Evolutionary conservation across 2,329 filamentous ascomycete genomes (phyloP).

Genomic region (Apiospora phragmitis): DNA sequence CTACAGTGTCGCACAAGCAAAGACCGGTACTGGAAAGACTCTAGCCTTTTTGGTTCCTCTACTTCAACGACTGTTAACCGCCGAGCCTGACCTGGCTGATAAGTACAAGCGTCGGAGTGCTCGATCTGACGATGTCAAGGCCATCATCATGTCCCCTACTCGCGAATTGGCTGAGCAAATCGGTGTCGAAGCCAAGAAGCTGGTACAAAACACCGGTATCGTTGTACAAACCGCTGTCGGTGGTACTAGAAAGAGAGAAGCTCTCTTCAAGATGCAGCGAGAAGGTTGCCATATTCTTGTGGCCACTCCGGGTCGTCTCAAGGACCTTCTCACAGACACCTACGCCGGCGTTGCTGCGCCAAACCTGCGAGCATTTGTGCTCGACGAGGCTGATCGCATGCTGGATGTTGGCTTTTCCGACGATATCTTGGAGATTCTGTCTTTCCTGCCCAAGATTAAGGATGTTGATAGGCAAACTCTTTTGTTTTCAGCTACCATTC

Average conservation of each 20-base stretch:
- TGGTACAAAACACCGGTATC: constrained; percentile 66
- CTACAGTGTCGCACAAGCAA: constrained; percentile 82
- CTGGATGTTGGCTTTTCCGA: constrained; percentile 85
- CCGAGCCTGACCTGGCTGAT: constrained; percentile 61
- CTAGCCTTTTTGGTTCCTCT: constrained; percentile 88
- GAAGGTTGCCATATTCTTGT: constrained; percentile 87
- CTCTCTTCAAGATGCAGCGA: constrained; percentile 66
- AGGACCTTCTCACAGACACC: constrained; percentile 75
- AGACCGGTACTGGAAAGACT: constrained; percentile 96
- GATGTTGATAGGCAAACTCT: constrained; percentile 80
- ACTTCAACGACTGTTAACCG: constrained; percentile 73
- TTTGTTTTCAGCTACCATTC: constrained; percentile 93
- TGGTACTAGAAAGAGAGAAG: constrained; percentile 74
- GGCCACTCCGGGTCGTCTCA: constrained; percentile 84
- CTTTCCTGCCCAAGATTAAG: constrained; percentile 60
- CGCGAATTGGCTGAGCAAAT: constrained; percentile 82
- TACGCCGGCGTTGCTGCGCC: constrained; percentile 65
- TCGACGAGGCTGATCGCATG: constrained; percentile 98
- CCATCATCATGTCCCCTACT: constrained; percentile 76
- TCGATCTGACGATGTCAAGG: constrained; percentile 60
- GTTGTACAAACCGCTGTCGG: constrained; percentile 79
- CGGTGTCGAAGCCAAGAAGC: constrained; percentile 71
- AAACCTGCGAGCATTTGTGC: constrained; percentile 87
- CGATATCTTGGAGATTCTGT: constrained; percentile 63
- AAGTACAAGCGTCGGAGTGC: constrained; percentile 36